These are phyloP conservation scores for Crucibulum laeve DNA, from an alignment of 768 basidiomycete genomes.

Conservation along the genomic window DNA sequence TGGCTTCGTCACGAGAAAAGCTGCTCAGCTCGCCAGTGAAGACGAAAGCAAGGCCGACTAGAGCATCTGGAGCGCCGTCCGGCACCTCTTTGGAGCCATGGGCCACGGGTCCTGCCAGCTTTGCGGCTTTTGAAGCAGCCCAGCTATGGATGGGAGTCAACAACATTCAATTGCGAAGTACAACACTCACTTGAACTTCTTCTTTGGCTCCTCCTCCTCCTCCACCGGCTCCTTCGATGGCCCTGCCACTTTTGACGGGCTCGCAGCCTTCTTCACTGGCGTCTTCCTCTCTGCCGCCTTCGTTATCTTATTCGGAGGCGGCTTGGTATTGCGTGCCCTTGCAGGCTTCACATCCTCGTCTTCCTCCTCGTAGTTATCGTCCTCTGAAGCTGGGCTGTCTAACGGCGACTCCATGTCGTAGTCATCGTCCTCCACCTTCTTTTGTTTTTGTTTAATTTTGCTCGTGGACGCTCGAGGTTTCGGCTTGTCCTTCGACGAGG, in stretches of 20 bases:
- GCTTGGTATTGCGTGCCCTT: not conserved
- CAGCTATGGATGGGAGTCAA: slow-evolving; percentile 30
- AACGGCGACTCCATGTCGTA: slow-evolving; percentile 6
- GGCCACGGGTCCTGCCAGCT: slow-evolving; percentile 56
- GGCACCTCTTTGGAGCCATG: slow-evolving; percentile 70
- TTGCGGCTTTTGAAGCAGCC: slow-evolving; percentile 52
- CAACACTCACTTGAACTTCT: not conserved
- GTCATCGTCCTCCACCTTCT: slow-evolving; percentile 9
- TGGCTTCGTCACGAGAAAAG: slow-evolving; percentile 83
- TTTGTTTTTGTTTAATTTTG: slow-evolving; percentile 8
- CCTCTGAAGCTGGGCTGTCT: not conserved
- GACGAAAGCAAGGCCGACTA: slow-evolving; percentile 86
- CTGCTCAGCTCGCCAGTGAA: slow-evolving; percentile 92
- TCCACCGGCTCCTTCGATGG: not conserved
- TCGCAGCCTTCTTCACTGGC: slow-evolving; percentile 3
- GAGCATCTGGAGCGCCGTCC: slow-evolving; percentile 65
- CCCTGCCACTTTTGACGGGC: not conserved
- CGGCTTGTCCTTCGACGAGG: slow-evolving; percentile 14
- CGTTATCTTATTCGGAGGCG: not conserved
- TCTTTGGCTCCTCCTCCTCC: not conserved
- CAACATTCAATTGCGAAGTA: not conserved
- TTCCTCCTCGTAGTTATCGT: not conserved
- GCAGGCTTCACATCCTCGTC: slow-evolving; percentile 4
- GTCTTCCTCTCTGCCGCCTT: slow-evolving; percentile 5
- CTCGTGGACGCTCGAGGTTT: slow-evolving; percentile 16